Evolutionary conservation across 31 red algal genomes (phyloP).

Genomic region (Porphyra umbilicalis): DNA sequence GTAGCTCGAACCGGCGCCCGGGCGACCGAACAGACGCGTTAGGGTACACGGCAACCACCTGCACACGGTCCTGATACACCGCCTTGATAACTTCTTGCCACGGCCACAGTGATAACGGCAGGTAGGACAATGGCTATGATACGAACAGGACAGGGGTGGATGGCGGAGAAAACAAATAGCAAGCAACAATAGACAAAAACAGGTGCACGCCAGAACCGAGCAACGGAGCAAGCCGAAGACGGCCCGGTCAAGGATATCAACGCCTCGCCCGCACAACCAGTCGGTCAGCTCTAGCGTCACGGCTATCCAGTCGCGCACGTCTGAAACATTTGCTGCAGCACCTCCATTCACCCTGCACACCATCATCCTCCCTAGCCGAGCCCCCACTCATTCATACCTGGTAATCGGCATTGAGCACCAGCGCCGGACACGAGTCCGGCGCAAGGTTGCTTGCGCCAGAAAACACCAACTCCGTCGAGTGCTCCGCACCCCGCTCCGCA

Average conservation of each 20-base stretch:
- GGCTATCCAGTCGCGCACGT: too few relatives aligned
- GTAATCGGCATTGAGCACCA: constrained; percentile 89
- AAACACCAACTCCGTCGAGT: background rate
- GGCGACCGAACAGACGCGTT: constrained; percentile 51
- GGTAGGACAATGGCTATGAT: constrained; percentile 56
- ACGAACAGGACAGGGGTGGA: too few relatives aligned
- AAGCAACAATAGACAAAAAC: background rate
- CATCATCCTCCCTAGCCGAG: too few relatives aligned
- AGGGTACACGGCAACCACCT: constrained; percentile 78
- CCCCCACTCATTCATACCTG: too few relatives aligned
- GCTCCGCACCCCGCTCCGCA: too few relatives aligned
- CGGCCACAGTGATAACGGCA: constrained; percentile 82
- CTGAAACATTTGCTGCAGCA: too few relatives aligned
- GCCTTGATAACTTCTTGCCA: constrained; percentile 98
- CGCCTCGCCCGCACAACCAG: too few relatives aligned
- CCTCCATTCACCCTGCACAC: too few relatives aligned
- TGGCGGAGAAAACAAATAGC: too few relatives aligned
- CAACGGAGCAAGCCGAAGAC: background rate
- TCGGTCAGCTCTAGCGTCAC: too few relatives aligned
- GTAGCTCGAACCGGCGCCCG: constrained; percentile 52
- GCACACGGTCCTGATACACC: constrained; percentile 67
- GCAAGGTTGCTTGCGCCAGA: constrained; percentile 18
- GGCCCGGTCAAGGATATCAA: too few relatives aligned
- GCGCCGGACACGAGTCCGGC: constrained; percentile 68
- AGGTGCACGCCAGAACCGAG: background rate